Evolutionary conservation across 768 basidiomycete genomes (phyloP).

Genomic region (Suillus cothurnatus): DNA sequence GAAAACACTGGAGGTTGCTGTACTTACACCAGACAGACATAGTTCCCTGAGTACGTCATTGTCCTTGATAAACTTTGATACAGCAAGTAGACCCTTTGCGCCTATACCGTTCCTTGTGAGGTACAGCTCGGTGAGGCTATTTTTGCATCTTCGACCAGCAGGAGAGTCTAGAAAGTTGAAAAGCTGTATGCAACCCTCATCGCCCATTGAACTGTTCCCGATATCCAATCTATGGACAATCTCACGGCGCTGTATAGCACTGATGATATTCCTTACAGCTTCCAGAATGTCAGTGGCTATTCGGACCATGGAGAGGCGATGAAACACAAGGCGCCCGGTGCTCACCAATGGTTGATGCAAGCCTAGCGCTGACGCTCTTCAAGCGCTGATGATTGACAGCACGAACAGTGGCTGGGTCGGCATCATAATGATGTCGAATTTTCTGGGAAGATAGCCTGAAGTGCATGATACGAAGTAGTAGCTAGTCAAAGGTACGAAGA

Average conservation of each 20-base stretch:
- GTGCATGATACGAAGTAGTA: constrained; percentile 19
- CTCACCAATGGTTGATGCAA: constrained; percentile 32
- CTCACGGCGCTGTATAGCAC: constrained; percentile 45
- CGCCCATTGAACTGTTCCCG: constrained; percentile 57
- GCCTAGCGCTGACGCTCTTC: constrained; percentile 29
- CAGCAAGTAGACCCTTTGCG: constrained; percentile 54
- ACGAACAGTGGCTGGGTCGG: constrained; percentile 33
- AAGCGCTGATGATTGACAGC: constrained; percentile 25
- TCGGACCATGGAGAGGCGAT: not conserved
- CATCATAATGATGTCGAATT: constrained; percentile 26
- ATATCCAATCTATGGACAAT: constrained; percentile 55
- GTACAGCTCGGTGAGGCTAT: constrained; percentile 51
- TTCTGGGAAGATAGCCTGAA: constrained; percentile 27
- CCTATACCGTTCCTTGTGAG: constrained; percentile 61
- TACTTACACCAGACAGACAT: constrained; percentile 59
- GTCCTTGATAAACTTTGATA: constrained; percentile 50
- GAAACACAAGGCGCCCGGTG: constrained; percentile 10
- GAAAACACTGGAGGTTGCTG: not conserved
- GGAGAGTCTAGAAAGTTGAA: constrained; percentile 57
- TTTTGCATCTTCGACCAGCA: constrained; percentile 43
- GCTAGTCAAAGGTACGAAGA: not conserved
- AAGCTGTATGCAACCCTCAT: constrained; percentile 56
- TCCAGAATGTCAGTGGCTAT: constrained; percentile 22
- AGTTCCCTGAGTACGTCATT: constrained; percentile 51
- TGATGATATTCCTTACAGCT: constrained; percentile 54